Evolutionary conservation across 768 basidiomycete genomes (phyloP).

Genomic region (Leucogyrophana mollusca): DNA sequence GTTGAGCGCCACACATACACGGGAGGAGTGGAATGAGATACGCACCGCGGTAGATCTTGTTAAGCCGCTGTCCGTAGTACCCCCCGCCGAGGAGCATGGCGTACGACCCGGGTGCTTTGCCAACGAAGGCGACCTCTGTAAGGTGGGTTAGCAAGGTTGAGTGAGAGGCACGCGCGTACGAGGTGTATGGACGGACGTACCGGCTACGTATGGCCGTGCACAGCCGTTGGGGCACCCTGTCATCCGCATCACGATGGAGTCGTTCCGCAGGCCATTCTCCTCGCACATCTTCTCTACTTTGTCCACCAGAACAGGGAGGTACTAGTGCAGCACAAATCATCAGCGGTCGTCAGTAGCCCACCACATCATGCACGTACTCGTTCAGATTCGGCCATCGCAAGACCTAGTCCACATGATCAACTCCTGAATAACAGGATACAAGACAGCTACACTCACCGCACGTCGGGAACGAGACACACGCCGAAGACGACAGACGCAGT

Average conservation of each 20-base stretch:
- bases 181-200: slow-evolving; percentile 36
- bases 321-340: slow-evolving; percentile 55
- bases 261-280: slow-evolving; percentile 88
- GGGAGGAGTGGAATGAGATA: slow-evolving; percentile 4
- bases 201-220: slow-evolving; percentile 89
- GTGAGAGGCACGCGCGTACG: too few species aligned
- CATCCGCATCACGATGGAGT: slow-evolving; percentile 98
- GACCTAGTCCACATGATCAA: slow-evolving; percentile 34
- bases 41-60: slow-evolving; percentile 90
- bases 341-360: neutral
- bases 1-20: neutral
- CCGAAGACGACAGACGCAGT: slow-evolving; percentile 84
- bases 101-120: slow-evolving; percentile 92
- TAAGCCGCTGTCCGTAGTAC: slow-evolving; percentile 90
- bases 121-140: slow-evolving; percentile 91
- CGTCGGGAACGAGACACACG: slow-evolving; percentile 97
- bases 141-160: neutral
- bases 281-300: slow-evolving; percentile 96
- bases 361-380: slow-evolving; percentile 39
- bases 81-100: slow-evolving; percentile 95
- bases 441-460: slow-evolving; percentile 51
- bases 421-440: neutral
- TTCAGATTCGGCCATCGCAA: slow-evolving; percentile 81
- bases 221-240: slow-evolving; percentile 96
- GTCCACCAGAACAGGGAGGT: slow-evolving; percentile 87